Evolutionary conservation across 2,329 filamentous ascomycete species (phyloP), one percentile per base, ranked within the genome.

Genomic region (Nothopassalora personata): DNA sequence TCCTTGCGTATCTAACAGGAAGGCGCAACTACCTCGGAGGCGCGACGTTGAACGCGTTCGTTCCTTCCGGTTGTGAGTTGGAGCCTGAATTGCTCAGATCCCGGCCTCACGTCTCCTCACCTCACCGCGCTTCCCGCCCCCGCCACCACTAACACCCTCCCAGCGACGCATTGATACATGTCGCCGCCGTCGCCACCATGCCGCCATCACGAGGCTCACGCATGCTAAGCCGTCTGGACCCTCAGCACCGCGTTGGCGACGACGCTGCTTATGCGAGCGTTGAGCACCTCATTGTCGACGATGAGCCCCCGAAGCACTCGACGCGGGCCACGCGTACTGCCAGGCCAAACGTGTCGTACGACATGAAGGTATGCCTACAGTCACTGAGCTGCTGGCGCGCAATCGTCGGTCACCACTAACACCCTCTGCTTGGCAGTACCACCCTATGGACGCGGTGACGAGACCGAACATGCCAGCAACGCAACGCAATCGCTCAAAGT

Each of bases 381-480:
- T n/a, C n/a, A n/a, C n/a, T n/a, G n/a, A n/a, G n/a, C n/a, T n/a
- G n/a, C 31, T 34, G 31, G 31, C 31, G 23, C 23, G 23, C 23
- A 23, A 34, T 34, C 33, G 8, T 9, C 33, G 33, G 8, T 39
- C 15, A n/a, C 9, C 4, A 39, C 11, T 39, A n/a, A 15, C 36
- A 39, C 13, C 13, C 13, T 13, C 11, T 39, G 36, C 31, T 2
- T 34, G 31, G 31, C 1, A 34, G 15, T 66, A 59, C 46, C 66
- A 70, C 57, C 66, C 67, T 0, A 68, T 70, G 66, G 67, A 70
- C 47, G 59, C 54, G 9, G 62, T 68, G 10, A 68, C 61, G 1
- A 57, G 66, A 13, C 60, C 60, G 11, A 61, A 64, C 43, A 60
- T 55, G 5, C 53, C 60, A 5, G 57, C 57, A 27, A 60, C 58